Evolutionary conservation across 129 eudicot genomes (phyloP).

Genomic region (Pseudognaphalium luteoalbum): DNA sequence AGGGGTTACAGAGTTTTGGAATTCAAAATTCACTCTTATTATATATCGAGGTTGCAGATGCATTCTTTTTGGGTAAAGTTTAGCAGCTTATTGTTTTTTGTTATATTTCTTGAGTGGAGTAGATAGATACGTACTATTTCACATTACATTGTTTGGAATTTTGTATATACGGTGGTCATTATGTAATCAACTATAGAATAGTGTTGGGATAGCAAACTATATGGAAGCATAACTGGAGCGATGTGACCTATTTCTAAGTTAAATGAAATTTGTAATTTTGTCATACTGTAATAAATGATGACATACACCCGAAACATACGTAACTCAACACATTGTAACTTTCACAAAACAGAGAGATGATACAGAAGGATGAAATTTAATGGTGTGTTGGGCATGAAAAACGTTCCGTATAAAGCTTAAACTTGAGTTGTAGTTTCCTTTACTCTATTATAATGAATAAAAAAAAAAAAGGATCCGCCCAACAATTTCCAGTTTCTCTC

Average conservation of each 20-base stretch:
- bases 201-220: neutral
- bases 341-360: neutral
- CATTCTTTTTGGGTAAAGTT: neutral
- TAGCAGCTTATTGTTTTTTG: neutral
- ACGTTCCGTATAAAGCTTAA: constrained; percentile 3
- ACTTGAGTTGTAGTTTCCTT: constrained; percentile 21
- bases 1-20: neutral
- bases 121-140: neutral
- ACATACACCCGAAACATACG: too few species aligned
- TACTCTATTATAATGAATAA: constrained; percentile 32
- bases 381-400: neutral
- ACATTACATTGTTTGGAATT: too few species aligned
- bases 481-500: constrained; percentile 26
- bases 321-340: too few species aligned
- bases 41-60: constrained; percentile 3
- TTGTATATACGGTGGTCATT: neutral
- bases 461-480: neutral
- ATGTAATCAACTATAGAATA: neutral
- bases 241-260: too few species aligned
- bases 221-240: too few species aligned
- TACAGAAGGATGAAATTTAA: neutral
- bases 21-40: neutral
- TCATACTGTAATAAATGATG: neutral
- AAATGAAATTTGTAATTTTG: too few species aligned
- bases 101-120: neutral